These are phyloP conservation scores for Picocystis sp. DNA, from an alignment of 163 green algal species.

Conservation along the genomic window DNA sequence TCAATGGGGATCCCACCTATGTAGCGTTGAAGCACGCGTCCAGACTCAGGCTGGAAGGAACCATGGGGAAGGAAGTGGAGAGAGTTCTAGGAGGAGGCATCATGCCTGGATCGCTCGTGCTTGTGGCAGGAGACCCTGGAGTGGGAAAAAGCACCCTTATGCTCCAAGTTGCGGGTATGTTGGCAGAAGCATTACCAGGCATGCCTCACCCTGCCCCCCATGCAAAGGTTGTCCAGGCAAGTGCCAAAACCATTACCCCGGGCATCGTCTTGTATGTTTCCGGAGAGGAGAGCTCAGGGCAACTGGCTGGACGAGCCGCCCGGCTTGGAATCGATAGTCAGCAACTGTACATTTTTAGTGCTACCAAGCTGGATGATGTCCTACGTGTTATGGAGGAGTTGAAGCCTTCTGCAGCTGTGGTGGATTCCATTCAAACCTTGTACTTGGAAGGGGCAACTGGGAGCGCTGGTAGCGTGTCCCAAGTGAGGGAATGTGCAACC, in stretches of 20 bases:
- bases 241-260: not conserved
- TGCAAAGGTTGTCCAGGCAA: constrained; percentile 4
- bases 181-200: constrained; percentile 14
- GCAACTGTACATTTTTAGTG: not conserved
- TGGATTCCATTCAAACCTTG: constrained; percentile 94
- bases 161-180: constrained; percentile 52
- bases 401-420: constrained; percentile 34
- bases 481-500: constrained; percentile 65
- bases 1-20: not conserved
- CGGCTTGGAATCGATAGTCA: constrained; percentile 1
- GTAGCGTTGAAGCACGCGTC: not conserved
- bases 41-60: constrained; percentile 21
- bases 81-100: constrained; percentile 82
- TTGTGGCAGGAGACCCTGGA: constrained; percentile 83
- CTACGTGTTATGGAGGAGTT: constrained; percentile 16
- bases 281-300: constrained; percentile 58
- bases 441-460: constrained; percentile 56
- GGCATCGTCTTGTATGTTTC: constrained; percentile 58
- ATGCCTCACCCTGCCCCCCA: constrained; percentile 1
- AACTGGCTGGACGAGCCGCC: constrained; percentile 22
- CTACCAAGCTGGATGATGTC: constrained; percentile 9
- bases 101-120: constrained; percentile 62
- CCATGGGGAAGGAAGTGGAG: constrained; percentile 36
- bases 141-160: constrained; percentile 90
- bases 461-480: constrained; percentile 41